Percentiles rank a stretch among this genome's conserved stretches.
Conservation (phyloP, 2,329 filamentous ascomycete genomes). For the Elsinoe necatrix region DNA sequence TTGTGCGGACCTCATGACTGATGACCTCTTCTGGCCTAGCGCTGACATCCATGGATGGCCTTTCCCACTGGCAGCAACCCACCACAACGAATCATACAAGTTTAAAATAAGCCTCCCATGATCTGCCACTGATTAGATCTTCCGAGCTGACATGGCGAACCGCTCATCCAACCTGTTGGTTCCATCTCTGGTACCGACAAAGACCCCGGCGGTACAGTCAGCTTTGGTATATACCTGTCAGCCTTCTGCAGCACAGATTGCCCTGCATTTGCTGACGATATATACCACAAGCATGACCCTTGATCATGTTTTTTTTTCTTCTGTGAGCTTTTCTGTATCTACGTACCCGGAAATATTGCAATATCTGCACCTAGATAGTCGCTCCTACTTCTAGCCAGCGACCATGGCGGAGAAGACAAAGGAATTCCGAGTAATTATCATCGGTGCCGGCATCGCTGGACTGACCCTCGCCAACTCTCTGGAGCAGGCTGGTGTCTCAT, state of each 20-base stretch:
- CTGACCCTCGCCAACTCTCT: slow-evolving; percentile 41
- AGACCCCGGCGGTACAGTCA: neutral
- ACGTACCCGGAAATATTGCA: no score
- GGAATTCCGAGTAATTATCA: slow-evolving; percentile 39
- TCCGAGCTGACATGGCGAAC: neutral
- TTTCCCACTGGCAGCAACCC: no score
- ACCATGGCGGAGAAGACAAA: neutral
- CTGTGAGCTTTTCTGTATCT: neutral
- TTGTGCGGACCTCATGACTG: neutral
- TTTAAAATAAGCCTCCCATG: neutral
- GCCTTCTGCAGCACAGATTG: neutral
- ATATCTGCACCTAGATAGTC: no score
- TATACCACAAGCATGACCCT: neutral
- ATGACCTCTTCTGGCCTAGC: neutral
- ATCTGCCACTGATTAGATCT: neutral
- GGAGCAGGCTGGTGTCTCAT: slow-evolving; percentile 40
- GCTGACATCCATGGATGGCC: neutral
- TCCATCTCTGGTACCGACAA: neutral
- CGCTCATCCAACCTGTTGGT: neutral
- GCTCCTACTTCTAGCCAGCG: neutral
- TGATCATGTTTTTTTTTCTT: neutral
- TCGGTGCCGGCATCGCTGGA: slow-evolving; percentile 43
- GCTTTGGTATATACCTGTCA: neutral
- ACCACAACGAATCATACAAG: no score
- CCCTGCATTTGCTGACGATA: neutral